Percentiles rank a stretch among this genome's conserved stretches.
These are phyloP conservation scores for Aspergillus eucalypticola DNA, from an alignment of 2,329 filamentous ascomycete genomes.

Conservation along the genomic window DNA sequence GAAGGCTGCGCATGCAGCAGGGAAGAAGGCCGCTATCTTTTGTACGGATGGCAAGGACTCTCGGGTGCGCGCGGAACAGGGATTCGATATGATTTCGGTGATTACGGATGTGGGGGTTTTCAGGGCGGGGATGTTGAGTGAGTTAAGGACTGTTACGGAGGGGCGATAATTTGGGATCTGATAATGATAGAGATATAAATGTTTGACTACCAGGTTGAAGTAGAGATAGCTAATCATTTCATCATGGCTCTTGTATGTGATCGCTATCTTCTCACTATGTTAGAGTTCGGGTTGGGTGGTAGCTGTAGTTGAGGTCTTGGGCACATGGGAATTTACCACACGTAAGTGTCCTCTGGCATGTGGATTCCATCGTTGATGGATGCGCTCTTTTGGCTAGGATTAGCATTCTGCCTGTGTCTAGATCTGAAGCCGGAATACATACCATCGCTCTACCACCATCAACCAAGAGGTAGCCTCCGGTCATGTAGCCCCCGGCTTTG, in stretches of 20 bases:
- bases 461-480: background rate
- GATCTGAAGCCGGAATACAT: background rate
- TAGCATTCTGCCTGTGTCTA: background rate
- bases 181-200: no score
- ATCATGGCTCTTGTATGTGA: background rate
- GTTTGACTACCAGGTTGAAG: background rate
- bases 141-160: constrained; percentile 36
- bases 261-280: background rate
- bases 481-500: background rate
- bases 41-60: constrained; percentile 29
- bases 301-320: no score
- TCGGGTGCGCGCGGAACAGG: constrained; percentile 23
- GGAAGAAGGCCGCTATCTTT: constrained; percentile 46
- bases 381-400: background rate
- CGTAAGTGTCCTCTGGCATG: background rate
- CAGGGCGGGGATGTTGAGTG: constrained; percentile 34
- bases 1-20: constrained; percentile 35
- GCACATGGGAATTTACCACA: no score
- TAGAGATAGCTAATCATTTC: no score
- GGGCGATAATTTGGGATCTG: background rate
- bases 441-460: background rate
- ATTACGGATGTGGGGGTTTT: constrained; percentile 40
- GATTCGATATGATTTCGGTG: constrained; percentile 46
- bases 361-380: background rate
- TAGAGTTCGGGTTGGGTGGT: background rate